Evolutionary conservation across 495 filamentous ascomycete species (phyloP).

Genomic region (Aspergillus kassunensis): DNA sequence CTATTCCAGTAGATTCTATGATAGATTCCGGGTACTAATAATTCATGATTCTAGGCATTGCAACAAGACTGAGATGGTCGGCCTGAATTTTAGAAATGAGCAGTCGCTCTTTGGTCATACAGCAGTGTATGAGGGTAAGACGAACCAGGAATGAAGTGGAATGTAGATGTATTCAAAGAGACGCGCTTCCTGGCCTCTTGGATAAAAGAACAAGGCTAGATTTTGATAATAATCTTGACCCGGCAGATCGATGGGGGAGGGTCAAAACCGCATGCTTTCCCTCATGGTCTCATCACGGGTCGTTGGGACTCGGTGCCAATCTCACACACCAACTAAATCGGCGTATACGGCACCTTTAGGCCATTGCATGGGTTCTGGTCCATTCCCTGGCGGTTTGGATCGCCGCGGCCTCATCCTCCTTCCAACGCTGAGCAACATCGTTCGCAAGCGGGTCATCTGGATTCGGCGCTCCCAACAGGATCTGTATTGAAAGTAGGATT

Average conservation of each 20-base stretch:
- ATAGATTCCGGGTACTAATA: not conserved
- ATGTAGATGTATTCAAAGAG: constrained; percentile 4
- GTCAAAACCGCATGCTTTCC: constrained; percentile 8
- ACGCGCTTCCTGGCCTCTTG: constrained; percentile 1
- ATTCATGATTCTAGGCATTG: not conserved
- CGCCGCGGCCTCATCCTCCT: constrained; percentile 86
- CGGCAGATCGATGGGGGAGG: constrained; percentile 8
- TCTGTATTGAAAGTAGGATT: constrained; percentile 95
- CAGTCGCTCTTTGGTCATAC: constrained; percentile 6
- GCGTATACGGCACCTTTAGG: constrained; percentile 23
- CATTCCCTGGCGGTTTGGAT: constrained; percentile 87
- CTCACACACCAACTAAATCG: constrained; percentile 9
- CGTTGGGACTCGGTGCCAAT: constrained; percentile 5
- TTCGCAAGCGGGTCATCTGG: constrained; percentile 96
- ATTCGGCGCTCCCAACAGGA: constrained; percentile 91
- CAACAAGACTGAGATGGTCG: constrained; percentile 1
- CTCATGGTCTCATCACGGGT: constrained; percentile 40
- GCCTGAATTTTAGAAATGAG: constrained; percentile 2
- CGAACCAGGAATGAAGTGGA: constrained; percentile 6
- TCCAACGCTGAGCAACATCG: constrained; percentile 97
- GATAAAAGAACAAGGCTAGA: not conserved
- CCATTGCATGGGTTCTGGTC: constrained; percentile 75
- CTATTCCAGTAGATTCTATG: constrained; percentile 12
- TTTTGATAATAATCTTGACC: constrained; percentile 1
- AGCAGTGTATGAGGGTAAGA: constrained; percentile 5